Conservation (phyloP, 306 rosid genomes). For the Glycine soja region DNA sequence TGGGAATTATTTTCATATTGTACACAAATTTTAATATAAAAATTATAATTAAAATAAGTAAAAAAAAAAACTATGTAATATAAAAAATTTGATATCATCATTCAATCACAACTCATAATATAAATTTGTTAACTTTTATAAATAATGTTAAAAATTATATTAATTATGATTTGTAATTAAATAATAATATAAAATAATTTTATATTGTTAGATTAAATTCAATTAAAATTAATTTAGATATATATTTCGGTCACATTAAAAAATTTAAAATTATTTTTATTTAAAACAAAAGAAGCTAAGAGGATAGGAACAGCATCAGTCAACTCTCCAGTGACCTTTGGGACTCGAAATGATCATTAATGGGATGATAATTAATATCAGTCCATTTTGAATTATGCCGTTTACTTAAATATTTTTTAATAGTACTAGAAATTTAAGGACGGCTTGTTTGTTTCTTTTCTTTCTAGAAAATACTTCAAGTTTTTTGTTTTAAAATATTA, state of each 20-base stretch:
- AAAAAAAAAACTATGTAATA: too few species aligned
- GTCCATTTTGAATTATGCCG: neutral
- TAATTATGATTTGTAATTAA: too few species aligned
- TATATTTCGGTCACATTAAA: neutral
- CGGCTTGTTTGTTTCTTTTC: neutral
- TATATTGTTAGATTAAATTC: too few species aligned
- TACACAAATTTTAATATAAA: neutral
- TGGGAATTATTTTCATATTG: neutral
- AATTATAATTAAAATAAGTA: neutral
- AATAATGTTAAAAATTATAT: too few species aligned
- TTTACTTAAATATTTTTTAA: neutral
- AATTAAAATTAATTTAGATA: neutral
- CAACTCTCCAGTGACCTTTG: neutral
- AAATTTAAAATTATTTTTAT: neutral
- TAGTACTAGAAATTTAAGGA: neutral
- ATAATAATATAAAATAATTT: too few species aligned
- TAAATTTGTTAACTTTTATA: too few species aligned
- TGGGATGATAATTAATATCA: neutral
- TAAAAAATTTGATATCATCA: too few species aligned
- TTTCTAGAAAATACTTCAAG: neutral
- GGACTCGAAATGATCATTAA: neutral
- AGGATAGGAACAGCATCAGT: neutral
- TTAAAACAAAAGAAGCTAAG: neutral
- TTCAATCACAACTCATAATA: too few species aligned
- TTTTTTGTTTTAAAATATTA: neutral